These are phyloP conservation scores for Brassica rapa DNA, from an alignment of 345 rosid species.

Conservation along the genomic window DNA sequence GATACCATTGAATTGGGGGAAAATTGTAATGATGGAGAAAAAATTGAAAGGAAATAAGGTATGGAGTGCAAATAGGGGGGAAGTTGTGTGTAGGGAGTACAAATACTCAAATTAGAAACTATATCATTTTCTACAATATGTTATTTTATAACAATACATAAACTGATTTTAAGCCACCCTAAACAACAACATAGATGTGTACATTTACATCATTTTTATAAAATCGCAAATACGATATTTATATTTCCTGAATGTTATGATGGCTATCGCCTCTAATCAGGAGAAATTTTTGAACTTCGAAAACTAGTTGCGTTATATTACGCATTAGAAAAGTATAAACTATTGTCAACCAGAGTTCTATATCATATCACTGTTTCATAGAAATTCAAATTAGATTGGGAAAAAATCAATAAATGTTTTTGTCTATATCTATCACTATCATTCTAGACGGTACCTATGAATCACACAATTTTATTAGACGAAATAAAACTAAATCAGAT, in stretches of 20 bases:
- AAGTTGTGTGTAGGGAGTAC: no score
- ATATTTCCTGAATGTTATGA: background rate
- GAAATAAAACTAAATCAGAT: no score
- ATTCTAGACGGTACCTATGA: constrained; percentile 7
- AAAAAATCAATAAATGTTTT: background rate
- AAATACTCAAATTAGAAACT: no score
- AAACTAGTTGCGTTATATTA: background rate
- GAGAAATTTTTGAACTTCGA: background rate
- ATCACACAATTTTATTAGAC: no score
- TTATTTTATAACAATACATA: background rate
- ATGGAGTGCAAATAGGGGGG: no score
- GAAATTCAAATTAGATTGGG: background rate
- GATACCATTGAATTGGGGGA: no score
- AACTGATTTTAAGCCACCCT: background rate
- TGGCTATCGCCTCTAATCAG: no score
- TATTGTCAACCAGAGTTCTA: background rate
- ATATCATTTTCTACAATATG: background rate
- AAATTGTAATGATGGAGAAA: no score
- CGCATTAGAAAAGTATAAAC: background rate
- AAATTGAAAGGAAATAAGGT: no score
- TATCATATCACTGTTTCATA: background rate
- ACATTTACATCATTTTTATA: background rate
- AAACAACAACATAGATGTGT: background rate
- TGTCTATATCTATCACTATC: constrained; percentile 11
- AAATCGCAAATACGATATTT: background rate